These are phyloP conservation scores for Sodiomyces alkalinus DNA, from an alignment of 2,329 filamentous ascomycete species.

Conservation along the genomic window DNA sequence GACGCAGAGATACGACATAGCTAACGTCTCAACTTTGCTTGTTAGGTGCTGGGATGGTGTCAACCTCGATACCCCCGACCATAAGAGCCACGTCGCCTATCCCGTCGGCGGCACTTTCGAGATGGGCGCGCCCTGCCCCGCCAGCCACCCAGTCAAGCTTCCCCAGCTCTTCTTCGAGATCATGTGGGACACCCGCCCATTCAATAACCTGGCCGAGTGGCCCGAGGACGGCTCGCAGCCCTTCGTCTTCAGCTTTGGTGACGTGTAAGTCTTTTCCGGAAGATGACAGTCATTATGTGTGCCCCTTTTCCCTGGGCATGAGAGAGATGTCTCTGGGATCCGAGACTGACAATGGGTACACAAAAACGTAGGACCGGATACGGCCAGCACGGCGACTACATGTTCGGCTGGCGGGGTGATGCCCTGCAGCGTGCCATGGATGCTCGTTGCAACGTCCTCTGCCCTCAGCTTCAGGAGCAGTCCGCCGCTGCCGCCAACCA, in stretches of 20 bases:
- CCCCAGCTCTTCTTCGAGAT: conserved; percentile 7
- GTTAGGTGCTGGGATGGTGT: conserved; percentile 50
- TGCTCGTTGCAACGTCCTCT: conserved; percentile 16
- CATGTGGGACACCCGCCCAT: conserved; percentile 7
- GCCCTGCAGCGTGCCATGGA: conserved; percentile 33
- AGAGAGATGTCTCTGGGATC: too few relatives aligned
- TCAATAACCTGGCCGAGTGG: conserved; percentile 10
- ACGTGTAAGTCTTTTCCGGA: not conserved
- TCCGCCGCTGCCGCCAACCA: conserved; percentile 15
- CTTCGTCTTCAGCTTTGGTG: conserved; percentile 3
- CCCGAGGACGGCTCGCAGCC: conserved; percentile 7
- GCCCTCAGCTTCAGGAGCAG: conserved; percentile 16
- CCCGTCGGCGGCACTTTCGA: conserved; percentile 19
- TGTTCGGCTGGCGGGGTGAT: conserved; percentile 3
- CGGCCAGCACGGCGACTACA: conserved; percentile 6
- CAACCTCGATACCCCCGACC: conserved; percentile 36
- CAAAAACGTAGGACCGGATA: conserved; percentile 4
- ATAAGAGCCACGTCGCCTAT: conserved; percentile 41
- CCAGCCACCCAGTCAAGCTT: conserved; percentile 6
- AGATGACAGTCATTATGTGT: too few relatives aligned
- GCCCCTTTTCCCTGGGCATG: too few relatives aligned
- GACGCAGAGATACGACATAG: too few relatives aligned
- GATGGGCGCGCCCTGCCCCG: conserved; percentile 7
- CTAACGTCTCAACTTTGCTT: too few relatives aligned
- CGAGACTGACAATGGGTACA: conserved; percentile 1